Evolutionary conservation across 2,329 filamentous ascomycete species (phyloP), one percentile per base, ranked within the genome.

Genomic region (Talaromyces atroroseus): DNA sequence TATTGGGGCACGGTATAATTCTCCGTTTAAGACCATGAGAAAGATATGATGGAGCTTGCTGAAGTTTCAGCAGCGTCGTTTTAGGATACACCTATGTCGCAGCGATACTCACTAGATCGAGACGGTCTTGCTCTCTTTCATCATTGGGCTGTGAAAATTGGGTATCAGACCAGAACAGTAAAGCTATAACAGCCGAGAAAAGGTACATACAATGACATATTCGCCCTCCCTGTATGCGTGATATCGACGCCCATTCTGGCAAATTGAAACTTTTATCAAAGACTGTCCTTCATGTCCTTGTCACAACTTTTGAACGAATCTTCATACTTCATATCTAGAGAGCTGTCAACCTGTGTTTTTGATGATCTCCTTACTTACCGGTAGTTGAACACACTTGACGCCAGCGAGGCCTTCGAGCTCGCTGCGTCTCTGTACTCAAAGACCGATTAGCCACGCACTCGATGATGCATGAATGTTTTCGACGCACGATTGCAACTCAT

Each of bases 21-120:
- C 54, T 29, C 57, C 61, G 11, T 51, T 46, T 14, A 61, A 21
- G 7, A 60, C 24, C 21, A 64, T 54, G 20, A 46, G 47, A 29
- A 58, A 64, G 50, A 64, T 64, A 34, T 66, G 65, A 54, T 69
- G 66, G 12, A 49, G 36, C 29, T 52, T 45, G 26, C 16, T 21
- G 11, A 18, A 20, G 38, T 20, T 2, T 42, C n/a, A 42, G 38
- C 38, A 42, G 21, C 8, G 38, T 20, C n/a, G 4, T 10, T 21
- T 20, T 5, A 20, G 1, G 7, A 20, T 46, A n/a, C 26, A 36
- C 3, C 26, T 40, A n/a, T n/a, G n/a, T n/a, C n/a, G n/a, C n/a
- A n/a, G 26, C 26, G 36, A 49, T 48, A 49, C 52, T 20, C 47
- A 55, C 52, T 11, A 55, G 16, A 26, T 55, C 52, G 23, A 55